Evolutionary conservation across 805 yeast species (phyloP), one percentile per base, ranked within the genome.

Genomic region (Kodamaea fukazawae): DNA sequence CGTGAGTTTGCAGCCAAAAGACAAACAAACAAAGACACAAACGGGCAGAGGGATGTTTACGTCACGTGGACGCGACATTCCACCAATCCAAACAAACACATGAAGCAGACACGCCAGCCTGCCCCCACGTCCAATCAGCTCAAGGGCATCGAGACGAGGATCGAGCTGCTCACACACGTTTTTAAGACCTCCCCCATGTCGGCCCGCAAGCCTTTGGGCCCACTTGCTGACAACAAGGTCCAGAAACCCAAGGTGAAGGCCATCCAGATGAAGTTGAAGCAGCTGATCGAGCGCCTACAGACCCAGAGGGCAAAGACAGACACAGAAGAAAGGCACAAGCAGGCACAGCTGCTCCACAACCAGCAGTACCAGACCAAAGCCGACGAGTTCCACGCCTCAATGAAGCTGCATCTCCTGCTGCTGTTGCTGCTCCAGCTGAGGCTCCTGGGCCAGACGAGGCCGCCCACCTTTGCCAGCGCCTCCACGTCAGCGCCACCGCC

Each of bases 141-240:
- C 27, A 49, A 51, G 29, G 41, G 45, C 13, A 53, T 53, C 13
- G 60, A 53, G 35, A 46, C 45, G n/a, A 38, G 57, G 15, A 47
- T 53, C 14, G 54, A 53, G 42, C 44, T 47, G 25, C 50, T 53
- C 4, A 30, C 40, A 6, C 20, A 38, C 14, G 20, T 36, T 6
- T 38, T 37, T 35, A 37, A 25, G 31, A 5, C 27, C 13, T 32
- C 35, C 4, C 35, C 35, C 44, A 51, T 25, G 16, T 9, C 34
- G 18, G 14, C 17, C 14, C 32, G 55, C 14, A 45, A 42, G 20
- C 55, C 55, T 2, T 42, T 51, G 6, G 23, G 37, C 47, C n/a
- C 47, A 43, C 15, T 38, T 47, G 29, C 47, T 17, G 49, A 47
- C 27, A 31, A 32, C 20, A 37, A 32, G 15, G 17, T 15, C 32